A percentile compares a stretch with the other conserved stretches of the same genome.
phyloP scores from a whole-genome alignment of 257 asterid species.

The Nicotiana undulata region DNA sequence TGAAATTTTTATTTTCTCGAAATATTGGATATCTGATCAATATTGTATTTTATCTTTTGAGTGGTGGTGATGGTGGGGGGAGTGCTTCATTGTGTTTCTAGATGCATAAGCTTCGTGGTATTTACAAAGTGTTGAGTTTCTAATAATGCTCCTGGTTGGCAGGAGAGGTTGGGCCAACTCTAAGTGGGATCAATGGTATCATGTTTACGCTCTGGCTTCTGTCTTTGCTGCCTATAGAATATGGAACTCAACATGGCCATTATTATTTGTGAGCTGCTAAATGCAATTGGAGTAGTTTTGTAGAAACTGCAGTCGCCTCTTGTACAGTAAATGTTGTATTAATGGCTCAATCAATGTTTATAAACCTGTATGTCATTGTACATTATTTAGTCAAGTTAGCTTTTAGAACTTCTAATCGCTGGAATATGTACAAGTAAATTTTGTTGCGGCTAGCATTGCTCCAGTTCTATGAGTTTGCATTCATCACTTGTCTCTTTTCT shows the following conservation, averaged over 20 bases:
- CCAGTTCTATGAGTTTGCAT: neutral
- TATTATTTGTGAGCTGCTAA: neutral
- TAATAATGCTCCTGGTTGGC: slow-evolving; percentile 9
- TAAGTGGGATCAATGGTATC: slow-evolving; percentile 8
- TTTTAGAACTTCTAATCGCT: neutral
- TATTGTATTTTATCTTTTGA: too few species aligned
- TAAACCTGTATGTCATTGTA: slow-evolving; percentile 4
- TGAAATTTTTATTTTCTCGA: too few species aligned
- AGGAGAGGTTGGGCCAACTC: slow-evolving; percentile 46
- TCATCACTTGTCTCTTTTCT: neutral
- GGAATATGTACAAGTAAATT: neutral
- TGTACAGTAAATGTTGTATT: slow-evolving; percentile 5
- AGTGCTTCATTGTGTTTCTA: too few species aligned
- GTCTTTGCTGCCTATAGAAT: neutral
- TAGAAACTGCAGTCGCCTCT: neutral
- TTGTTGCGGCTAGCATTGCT: neutral
- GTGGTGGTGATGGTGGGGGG: too few species aligned
- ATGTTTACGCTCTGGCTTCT: neutral
- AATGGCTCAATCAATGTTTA: neutral
- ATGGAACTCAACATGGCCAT: neutral
- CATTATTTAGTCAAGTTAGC: neutral
- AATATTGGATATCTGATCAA: too few species aligned
- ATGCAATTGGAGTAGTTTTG: neutral
- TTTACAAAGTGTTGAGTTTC: neutral
- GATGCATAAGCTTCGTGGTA: neutral